Conservation (phyloP, 1,139 yeast genomes). For the Suhomyces maxii region DNA sequence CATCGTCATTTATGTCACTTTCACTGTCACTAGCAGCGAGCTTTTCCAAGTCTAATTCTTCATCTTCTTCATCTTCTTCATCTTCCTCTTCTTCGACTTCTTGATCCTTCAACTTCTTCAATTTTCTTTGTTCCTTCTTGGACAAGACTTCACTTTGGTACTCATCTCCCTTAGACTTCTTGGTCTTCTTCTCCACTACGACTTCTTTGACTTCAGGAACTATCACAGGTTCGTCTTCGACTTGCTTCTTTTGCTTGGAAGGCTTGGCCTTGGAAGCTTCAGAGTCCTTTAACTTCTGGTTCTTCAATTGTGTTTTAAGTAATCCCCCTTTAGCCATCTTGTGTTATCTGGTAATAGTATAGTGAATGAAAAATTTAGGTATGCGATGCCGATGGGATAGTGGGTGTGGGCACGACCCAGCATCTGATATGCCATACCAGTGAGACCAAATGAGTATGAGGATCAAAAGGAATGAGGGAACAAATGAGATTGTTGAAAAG, state of each 20-base stretch:
- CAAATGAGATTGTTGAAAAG: too few species aligned
- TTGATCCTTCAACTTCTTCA: slow-evolving; percentile 48
- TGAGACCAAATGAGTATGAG: too few species aligned
- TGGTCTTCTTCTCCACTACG: slow-evolving; percentile 8
- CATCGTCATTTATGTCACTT: slow-evolving; percentile 41
- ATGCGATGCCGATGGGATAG: slow-evolving; percentile 10
- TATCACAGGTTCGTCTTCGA: slow-evolving; percentile 9
- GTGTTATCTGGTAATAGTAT: neutral
- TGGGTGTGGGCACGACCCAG: slow-evolving; percentile 9
- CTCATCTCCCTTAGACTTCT: slow-evolving; percentile 22
- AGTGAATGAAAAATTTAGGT: slow-evolving; percentile 9
- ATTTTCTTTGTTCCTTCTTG: slow-evolving; percentile 63
- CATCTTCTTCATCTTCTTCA: slow-evolving; percentile 30
- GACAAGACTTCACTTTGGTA: slow-evolving; percentile 52
- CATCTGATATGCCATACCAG: neutral
- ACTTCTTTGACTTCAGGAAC: slow-evolving; percentile 4
- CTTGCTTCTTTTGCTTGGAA: slow-evolving; percentile 10
- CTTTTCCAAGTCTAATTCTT: slow-evolving; percentile 51
- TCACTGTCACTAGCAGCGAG: slow-evolving; percentile 55
- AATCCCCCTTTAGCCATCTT: slow-evolving; percentile 35
- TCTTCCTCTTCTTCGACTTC: slow-evolving; percentile 21
- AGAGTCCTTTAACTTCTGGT: slow-evolving; percentile 28
- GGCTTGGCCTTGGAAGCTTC: slow-evolving; percentile 30
- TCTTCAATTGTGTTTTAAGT: slow-evolving; percentile 38
- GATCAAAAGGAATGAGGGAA: too few species aligned